Evolutionary conservation across 495 filamentous ascomycete species (phyloP).

Genomic region (Aspergillus carlsbadensis): DNA sequence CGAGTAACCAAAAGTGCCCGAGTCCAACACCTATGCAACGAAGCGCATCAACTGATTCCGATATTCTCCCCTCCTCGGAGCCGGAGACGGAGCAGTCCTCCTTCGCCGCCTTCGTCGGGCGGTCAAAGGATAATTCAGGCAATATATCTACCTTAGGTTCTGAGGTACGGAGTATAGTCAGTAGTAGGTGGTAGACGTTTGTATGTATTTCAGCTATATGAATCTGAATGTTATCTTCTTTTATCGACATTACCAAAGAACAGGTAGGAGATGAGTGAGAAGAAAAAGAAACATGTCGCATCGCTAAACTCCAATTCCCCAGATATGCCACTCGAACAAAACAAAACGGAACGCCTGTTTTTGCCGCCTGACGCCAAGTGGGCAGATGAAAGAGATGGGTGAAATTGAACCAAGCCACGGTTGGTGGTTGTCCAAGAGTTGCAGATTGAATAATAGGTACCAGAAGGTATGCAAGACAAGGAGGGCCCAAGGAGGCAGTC

Average conservation of each 20-base stretch:
- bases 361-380: conserved; percentile 5
- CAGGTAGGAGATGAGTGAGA: not conserved
- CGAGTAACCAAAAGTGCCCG: not conserved
- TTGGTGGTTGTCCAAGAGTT: not conserved
- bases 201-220: not conserved
- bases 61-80: not conserved
- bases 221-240: not conserved
- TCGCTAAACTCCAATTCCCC: conserved; percentile 9
- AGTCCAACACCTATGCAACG: too few species aligned
- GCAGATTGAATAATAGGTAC: not conserved
- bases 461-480: not conserved
- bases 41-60: not conserved
- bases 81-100: not conserved
- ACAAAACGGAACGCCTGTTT: conserved; percentile 1
- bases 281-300: not conserved
- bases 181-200: not conserved
- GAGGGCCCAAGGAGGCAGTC: not conserved
- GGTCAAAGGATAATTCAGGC: not conserved
- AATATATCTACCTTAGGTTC: not conserved
- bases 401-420: not conserved
- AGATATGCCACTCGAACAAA: conserved; percentile 4
- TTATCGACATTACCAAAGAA: not conserved
- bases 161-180: too few species aligned
- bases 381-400: not conserved
- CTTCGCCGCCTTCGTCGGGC: conserved; percentile 1